Conservation (phyloP, 768 basidiomycete species). For the Termitomyces sp. region DNA sequence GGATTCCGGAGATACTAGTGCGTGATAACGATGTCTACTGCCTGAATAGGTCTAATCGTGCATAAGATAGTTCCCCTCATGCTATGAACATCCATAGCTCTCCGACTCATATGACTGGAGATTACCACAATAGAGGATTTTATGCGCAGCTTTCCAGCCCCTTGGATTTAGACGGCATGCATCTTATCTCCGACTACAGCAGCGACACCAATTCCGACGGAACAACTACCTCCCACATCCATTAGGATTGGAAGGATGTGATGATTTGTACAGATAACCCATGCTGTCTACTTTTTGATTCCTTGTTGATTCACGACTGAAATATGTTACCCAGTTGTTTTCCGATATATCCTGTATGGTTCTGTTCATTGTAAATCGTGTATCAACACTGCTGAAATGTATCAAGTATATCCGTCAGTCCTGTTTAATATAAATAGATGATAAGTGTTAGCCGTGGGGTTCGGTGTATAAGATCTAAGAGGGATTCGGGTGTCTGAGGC, state of each 20-base stretch:
- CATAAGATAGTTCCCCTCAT: slow-evolving; percentile 3
- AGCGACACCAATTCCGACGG: not conserved
- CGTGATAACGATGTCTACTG: not conserved
- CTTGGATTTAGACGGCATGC: slow-evolving; percentile 2
- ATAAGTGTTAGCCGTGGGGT: not conserved
- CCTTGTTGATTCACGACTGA: not conserved
- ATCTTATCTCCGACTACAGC: not conserved
- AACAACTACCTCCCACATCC: not conserved
- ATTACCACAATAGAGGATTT: not conserved
- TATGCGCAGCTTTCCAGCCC: not conserved
- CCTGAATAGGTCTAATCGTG: not conserved
- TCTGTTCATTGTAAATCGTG: not conserved
- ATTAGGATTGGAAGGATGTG: not conserved
- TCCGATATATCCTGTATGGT: not conserved
- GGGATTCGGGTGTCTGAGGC: not conserved
- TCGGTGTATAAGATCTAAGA: not conserved
- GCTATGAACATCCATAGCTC: not conserved
- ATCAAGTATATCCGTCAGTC: not conserved
- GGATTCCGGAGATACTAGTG: slow-evolving; percentile 7
- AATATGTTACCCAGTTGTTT: not conserved
- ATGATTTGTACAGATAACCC: not conserved
- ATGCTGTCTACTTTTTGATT: not conserved
- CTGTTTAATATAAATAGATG: not conserved
- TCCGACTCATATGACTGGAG: not conserved
- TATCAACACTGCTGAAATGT: not conserved